phyloP scores from a whole-genome alignment of 306 rosid genomes.

The Carpinus viminea region DNA sequence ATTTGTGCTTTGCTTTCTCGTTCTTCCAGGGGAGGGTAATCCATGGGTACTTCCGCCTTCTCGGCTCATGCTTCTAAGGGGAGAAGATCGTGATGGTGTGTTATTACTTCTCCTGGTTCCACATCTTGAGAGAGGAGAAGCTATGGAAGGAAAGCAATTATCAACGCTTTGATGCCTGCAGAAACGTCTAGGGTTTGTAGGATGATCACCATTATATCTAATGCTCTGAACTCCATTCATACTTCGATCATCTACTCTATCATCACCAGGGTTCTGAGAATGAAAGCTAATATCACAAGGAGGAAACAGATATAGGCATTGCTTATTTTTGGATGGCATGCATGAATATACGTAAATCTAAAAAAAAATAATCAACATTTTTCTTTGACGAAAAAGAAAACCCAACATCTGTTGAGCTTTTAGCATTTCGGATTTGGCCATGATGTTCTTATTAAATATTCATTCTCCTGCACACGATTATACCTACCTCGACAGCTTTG shows the following conservation, averaged over 20 bases:
- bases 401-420: not conserved
- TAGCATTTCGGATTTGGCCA: not conserved
- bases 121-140: conserved; percentile 29
- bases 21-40: conserved; percentile 9
- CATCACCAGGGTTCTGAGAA: conserved; percentile 6
- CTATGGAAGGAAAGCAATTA: conserved; percentile 17
- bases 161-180: conserved; percentile 31
- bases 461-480: not conserved
- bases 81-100: not conserved
- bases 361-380: not conserved
- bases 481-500: not conserved
- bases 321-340: not conserved
- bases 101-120: conserved; percentile 22
- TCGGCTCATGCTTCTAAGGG: conserved; percentile 24
- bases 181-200: conserved; percentile 10
- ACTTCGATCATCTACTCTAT: not conserved
- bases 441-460: not conserved
- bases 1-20: conserved; percentile 20
- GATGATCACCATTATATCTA: conserved; percentile 20
- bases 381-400: not conserved
- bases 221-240: conserved; percentile 33
- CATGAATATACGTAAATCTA: not conserved
- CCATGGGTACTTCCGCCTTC: not conserved
- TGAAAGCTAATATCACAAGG: not conserved
- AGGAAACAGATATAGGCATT: not conserved